Evolutionary conservation across 2,329 filamentous ascomycete species (phyloP), one percentile per base, ranked within the genome.

Genomic region (Exophiala aquamarina): DNA sequence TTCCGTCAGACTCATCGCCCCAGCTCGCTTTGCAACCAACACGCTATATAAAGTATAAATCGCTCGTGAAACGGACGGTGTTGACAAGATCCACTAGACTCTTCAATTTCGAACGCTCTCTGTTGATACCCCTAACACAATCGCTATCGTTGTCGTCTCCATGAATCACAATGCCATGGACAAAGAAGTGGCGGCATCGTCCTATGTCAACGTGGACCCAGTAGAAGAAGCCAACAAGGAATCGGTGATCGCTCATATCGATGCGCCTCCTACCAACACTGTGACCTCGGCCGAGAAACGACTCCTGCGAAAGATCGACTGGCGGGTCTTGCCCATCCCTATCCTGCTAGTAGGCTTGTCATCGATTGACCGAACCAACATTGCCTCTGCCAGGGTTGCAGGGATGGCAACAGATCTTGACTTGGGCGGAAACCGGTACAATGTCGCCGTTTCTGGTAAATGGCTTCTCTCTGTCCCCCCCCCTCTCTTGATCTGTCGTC

Each of bases 391-490:
- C 17, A 40, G 56, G 2, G 52, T 65, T 26, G 48, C 55, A 0
- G 60, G 58, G 10, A 50, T 55, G 10, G 55, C 64, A 45, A 52
- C 59, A 15, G 64, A 65, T 33, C 54, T 67, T n/a, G 45, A 57
- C 2, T 44, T 48, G 9, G 18, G 14, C 5, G 50, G 74, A 3
- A 66, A 68, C 47, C 62, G 78, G 54, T 81, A 80, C 58, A 72
- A 69, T 2, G 70, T 75, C 50, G 63, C 70, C 2, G 58, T 81
- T 34, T 34, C 32, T 14, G 32, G 32, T 34, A 34, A 6, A n/a
- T 34, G 8, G 14, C 17, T 8, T 34, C 32, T 14, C 28, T 14
- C 32, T 26, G 6, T 18, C 6, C n/a, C n/a, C 14, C n/a, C 6
- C 13, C 14, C 14, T 34, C 32, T 18, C n/a, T n/a, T 34, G 32